Percentiles rank a stretch among this genome's conserved stretches.
phyloP scores from a whole-genome alignment of 768 basidiomycete species.

The Porphyrellus cyaneotinctus region DNA sequence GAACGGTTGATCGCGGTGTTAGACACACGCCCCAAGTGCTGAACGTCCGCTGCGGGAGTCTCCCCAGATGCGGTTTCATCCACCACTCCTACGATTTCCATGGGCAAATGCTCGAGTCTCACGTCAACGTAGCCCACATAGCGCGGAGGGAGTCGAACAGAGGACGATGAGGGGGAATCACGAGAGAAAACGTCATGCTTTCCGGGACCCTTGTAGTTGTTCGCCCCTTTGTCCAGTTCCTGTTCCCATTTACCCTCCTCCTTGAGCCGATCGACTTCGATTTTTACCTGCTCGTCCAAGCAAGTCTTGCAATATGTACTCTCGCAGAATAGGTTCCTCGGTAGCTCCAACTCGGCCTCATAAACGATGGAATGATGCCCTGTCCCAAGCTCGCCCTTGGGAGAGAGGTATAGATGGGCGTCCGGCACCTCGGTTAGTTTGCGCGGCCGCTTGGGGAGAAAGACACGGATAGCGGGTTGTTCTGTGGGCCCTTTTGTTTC shows the following conservation, averaged over 20 bases:
- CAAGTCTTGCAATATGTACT: conserved; percentile 39
- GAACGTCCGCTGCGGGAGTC: not conserved
- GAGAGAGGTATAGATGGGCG: conserved; percentile 49
- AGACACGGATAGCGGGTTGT: conserved; percentile 27
- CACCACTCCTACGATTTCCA: not conserved
- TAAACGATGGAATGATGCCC: conserved; percentile 53
- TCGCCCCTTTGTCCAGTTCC: not conserved
- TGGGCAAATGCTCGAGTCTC: not conserved
- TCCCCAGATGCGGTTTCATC: not conserved
- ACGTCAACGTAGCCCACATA: conserved; percentile 7
- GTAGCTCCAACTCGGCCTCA: conserved; percentile 47
- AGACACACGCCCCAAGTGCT: not conserved
- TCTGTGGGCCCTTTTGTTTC: conserved; percentile 22
- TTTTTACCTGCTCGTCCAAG: conserved; percentile 29
- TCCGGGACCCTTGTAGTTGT: not conserved
- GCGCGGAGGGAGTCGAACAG: conserved; percentile 1
- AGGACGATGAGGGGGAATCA: not conserved
- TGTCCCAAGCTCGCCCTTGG: conserved; percentile 31
- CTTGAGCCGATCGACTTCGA: conserved; percentile 12
- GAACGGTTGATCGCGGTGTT: not conserved
- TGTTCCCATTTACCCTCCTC: conserved; percentile 14
- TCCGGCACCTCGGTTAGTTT: conserved; percentile 26
- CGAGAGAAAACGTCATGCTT: not conserved
- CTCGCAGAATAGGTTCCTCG: conserved; percentile 36
- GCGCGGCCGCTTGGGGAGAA: conserved; percentile 25